Base-by-base conservation (phyloP, 2,329 filamentous ascomycete species). In the Xylaria sp. region DNA sequence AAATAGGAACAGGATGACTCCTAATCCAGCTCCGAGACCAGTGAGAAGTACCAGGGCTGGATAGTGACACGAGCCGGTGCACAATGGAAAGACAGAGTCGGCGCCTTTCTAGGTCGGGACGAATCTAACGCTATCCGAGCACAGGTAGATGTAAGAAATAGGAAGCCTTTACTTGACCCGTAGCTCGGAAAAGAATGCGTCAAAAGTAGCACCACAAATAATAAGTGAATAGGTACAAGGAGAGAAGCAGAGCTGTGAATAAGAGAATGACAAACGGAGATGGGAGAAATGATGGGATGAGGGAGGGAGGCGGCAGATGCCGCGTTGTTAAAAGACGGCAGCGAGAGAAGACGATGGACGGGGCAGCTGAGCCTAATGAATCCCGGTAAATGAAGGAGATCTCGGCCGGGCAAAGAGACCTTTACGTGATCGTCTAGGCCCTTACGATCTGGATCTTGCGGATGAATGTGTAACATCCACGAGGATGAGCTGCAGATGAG, bases 391-490 rank as follows among this genome's bases (percentile, higher is more conserved):
- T 64, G 33, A 61, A 64, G 25, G 29, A 39, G 64, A 66, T 68
- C 64, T 65, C 42, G 69, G 59, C 67, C 31, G 49, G 36, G 13
- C 20, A 45, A 53, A 33, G 33, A 17, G 39, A 50, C 17, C 53
- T 64, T 44, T 54, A n/a, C 44, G 51, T 59, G 66, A 47, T 62
- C 49, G 59, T 55, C 59, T 47, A 56, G 61, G 47, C 62, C 45
- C 63, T 61, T 33, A 33, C 65, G 68, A 68, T 69, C 66, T 70
- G 53, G 64, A 69, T 65, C 56, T 67, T 45, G 63, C 70, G 66
- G 68, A 36, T 65, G 68, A 69, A 66, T 63, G 62, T 36, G 66
- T 59, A 55, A 59, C 59, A 63, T 62, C 42, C 64, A 45, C 60
- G 50, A 64, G 58, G 53, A 59, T 55, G 36, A 65, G 61, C 66